Base-by-base conservation (phyloP, 2,329 filamentous ascomycete genomes). In the Calonectria hawksworthii region DNA sequence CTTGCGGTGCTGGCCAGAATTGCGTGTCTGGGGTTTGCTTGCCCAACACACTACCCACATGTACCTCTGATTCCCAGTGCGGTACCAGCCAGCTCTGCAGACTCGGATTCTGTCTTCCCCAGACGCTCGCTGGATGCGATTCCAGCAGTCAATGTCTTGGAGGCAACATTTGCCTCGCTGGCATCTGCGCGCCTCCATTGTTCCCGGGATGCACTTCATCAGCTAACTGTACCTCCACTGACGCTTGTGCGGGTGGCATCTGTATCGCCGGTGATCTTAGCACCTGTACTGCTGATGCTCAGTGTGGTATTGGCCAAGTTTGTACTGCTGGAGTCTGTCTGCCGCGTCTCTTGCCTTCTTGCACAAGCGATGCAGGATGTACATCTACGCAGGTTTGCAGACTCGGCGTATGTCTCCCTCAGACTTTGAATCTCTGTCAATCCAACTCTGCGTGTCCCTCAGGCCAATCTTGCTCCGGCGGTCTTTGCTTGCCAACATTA, bases 1-100 rank as follows among this genome's bases (percentile, higher is more conserved):
- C 38, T 2, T 73, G 71, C 26, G 59, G 26, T 0, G 44, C 32
- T 10, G 59, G 30, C 8, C 47, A 69, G n/a, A 69, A 47, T 30
- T 73, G 71, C 5, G 44, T 68, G 4, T 65, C 66, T 41, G 71
- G 71, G 2, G 71, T 68, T 0, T 73, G 71, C 50, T n/a, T 73
- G 26, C 71, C 71, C 13, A 30, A 23, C 11, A 59, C 38, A 4
- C n/a, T 74, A 14, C 63, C 68, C 4, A 32, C 41, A 2, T 74
- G 73, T 26, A 72, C 41, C 4, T 47, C 13, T n/a, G 73, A 71
- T 41, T 34, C 52, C 7, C 51, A 72, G 18, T 74, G 73, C 23
- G 68, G 41, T 16, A 28, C 26, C 2, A 66, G 47, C 34, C 73
- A 72, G n/a, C 63, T 74, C 5, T 74, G 73, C 52, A 34, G 73